phyloP scores from a whole-genome alignment of 2,329 filamentous ascomycete species.

The Aspergillus spinulosporus region DNA sequence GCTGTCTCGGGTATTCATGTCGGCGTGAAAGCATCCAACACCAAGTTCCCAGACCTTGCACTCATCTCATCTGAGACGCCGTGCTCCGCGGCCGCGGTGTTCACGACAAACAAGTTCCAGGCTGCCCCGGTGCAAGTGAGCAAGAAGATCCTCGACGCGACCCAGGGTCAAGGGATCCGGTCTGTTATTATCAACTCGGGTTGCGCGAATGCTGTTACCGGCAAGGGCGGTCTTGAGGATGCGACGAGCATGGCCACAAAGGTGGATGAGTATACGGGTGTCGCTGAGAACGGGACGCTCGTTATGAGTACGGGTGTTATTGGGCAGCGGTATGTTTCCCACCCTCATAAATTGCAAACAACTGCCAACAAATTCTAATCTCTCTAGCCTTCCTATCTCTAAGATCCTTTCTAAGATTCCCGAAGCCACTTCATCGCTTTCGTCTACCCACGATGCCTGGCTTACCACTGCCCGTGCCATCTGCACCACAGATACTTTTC shows the following conservation, averaged over 20 bases:
- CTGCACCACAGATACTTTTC: slow-evolving; percentile 99
- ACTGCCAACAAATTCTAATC: background rate
- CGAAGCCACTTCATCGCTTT: slow-evolving; percentile 68
- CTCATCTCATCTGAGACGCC: slow-evolving; percentile 83
- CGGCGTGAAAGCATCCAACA: slow-evolving; percentile 91
- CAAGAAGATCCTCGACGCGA: slow-evolving; percentile 66
- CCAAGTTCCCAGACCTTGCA: slow-evolving; percentile 84
- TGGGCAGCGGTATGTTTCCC: slow-evolving; percentile 68
- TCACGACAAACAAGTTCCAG: slow-evolving; percentile 98
- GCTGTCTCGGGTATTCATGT: slow-evolving; percentile 82
- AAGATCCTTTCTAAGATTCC: slow-evolving; percentile 87
- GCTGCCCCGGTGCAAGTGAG: slow-evolving; percentile 91
- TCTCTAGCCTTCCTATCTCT: slow-evolving; percentile 72
- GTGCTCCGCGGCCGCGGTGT: slow-evolving; percentile 85
- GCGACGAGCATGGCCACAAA: slow-evolving; percentile 79
- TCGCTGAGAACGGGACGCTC: slow-evolving; percentile 64
- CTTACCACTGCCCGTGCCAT: slow-evolving; percentile 83
- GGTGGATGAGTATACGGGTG: slow-evolving; percentile 67
- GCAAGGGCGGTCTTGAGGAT: slow-evolving; percentile 84
- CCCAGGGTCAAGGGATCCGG: slow-evolving; percentile 68
- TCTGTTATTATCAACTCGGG: slow-evolving; percentile 92
- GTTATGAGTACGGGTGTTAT: slow-evolving; percentile 99
- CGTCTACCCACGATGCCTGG: slow-evolving; percentile 80
- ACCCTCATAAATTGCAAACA: background rate
- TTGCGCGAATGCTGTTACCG: slow-evolving; percentile 95